Base-by-base conservation (phyloP, 192 early-diverging fungal species). In the Paraglomus brasilianum region DNA sequence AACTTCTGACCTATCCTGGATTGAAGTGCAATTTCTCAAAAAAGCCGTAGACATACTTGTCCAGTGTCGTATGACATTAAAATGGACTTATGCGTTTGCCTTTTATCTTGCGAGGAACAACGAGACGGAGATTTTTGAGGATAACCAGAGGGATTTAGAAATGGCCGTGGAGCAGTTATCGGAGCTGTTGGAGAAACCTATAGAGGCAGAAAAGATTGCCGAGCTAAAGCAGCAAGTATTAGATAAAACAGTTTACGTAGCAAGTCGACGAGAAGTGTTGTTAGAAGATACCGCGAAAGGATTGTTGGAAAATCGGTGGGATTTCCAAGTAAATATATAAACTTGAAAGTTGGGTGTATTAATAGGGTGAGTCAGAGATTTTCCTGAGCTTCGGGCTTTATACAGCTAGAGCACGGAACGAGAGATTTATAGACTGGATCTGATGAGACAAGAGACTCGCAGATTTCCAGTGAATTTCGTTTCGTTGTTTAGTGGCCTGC, bases 61-160 rank as follows among this genome's bases (percentile, higher is more conserved):
- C 8, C 77, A 91, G 57, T 93, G 94, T 69, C 93, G 97, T 71
- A 89, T 82, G 75, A 97, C 94, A 0, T 83, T 99, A 22, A 97
- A 94, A 72, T 99, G 97, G 97, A 95, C 96, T 0, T 99, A 97
- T 77, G 90, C 89, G 7, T 92, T 99, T 76, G 97, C 95, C 0
- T 99, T 92, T 80, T 99, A 96, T 71, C 86, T 99, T 73, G 73
- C 77, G 11, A 81, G 88, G 40, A 85, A 87, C 71, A 98, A 98
- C 81, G 80, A 89, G 74, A 96, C 94, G 14, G 89, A 83, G 10
- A 77, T 99, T 36, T 99, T 98, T 80, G 95, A 98, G 76, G 92
- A 97, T 77, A 98, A 99, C 80, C 97, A 99, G 83, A 83, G 91
- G 5, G 95, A 98, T 71, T 77, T 99, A n/a, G 95, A 99, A 76